Percentiles rank a stretch among this genome's conserved stretches.
Evolutionary conservation across 1,284 basidiomycete genomes (phyloP).

Genomic region (Ganoderma lingzhi): DNA sequence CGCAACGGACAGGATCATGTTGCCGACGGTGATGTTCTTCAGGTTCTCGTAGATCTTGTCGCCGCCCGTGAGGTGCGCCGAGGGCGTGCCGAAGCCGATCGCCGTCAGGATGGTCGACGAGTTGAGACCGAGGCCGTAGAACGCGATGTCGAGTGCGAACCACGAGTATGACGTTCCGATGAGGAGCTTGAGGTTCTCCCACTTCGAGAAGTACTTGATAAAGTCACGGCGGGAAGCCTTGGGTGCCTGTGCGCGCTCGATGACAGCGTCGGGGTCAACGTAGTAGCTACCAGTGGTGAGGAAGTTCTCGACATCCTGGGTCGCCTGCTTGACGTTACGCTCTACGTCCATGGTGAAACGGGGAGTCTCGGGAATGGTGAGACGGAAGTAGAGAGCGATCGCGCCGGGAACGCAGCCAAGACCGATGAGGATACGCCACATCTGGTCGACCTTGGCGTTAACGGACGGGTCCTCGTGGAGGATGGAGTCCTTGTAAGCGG

Average conservation of each 20-base stretch:
- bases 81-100: constrained; percentile 54
- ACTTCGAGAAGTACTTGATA: constrained; percentile 62
- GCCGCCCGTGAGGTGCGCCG: constrained; percentile 54
- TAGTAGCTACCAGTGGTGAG: constrained; percentile 59
- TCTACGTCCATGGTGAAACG: constrained; percentile 93
- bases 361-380: constrained; percentile 81
- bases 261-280: constrained; percentile 63
- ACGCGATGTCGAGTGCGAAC: constrained; percentile 80
- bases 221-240: constrained; percentile 74
- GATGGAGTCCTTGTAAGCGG: constrained; percentile 63
- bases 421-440: constrained; percentile 78
- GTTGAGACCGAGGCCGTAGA: constrained; percentile 87
- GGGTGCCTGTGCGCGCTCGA: constrained; percentile 70
- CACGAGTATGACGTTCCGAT: constrained; percentile 61
- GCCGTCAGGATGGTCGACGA: constrained; percentile 67
- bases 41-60: constrained; percentile 48
- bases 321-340: constrained; percentile 80
- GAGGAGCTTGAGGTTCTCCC: constrained; percentile 70
- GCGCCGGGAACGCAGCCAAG: constrained; percentile 74
- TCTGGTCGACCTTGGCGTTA: constrained; percentile 60
- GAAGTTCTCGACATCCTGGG: constrained; percentile 73
- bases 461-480: constrained; percentile 45
- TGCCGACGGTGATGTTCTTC: constrained; percentile 37
- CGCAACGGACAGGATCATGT: constrained; percentile 39
- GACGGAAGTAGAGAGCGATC: constrained; percentile 78